Evolutionary conservation across 768 basidiomycete genomes (phyloP).

Genomic region (Lactifluus hygrophoroides): DNA sequence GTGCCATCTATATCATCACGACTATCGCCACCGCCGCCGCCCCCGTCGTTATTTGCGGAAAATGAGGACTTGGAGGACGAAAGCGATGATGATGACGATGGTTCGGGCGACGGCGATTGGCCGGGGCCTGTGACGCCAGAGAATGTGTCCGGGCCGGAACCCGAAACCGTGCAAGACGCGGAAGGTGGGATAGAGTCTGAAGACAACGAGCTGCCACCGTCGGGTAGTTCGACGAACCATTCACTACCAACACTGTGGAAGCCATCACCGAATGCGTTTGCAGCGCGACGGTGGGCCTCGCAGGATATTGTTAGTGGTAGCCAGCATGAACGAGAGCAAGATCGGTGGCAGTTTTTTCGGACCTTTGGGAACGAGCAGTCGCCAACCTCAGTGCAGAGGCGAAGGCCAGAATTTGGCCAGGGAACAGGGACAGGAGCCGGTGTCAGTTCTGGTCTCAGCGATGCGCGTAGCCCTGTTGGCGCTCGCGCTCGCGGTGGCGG

Average conservation of each 20-base stretch:
- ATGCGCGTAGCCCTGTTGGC: background rate
- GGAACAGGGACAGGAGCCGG: background rate
- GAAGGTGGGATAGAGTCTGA: conserved; percentile 18
- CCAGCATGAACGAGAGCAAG: conserved; percentile 1
- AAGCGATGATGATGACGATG: conserved; percentile 14
- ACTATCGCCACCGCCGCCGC: background rate
- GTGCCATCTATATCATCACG: background rate
- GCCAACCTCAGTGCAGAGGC: background rate
- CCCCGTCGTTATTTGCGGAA: background rate
- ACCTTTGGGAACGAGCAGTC: background rate
- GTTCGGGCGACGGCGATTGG: conserved; percentile 20
- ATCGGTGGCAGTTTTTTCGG: conserved; percentile 11
- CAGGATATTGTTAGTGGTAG: background rate
- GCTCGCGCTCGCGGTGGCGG: background rate
- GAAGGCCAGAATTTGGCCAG: background rate
- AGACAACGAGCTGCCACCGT: conserved; percentile 8
- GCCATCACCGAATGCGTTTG: conserved; percentile 17
- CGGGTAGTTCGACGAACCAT: conserved; percentile 2
- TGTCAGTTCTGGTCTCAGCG: conserved; percentile 1
- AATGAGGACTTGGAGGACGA: background rate
- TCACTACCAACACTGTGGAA: conserved; percentile 14
- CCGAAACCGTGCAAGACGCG: background rate
- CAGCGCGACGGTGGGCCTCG: conserved; percentile 19
- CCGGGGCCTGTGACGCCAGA: conserved; percentile 23
- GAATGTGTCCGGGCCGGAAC: conserved; percentile 4